Percentiles rank a stretch among this genome's conserved stretches.
phyloP scores from a whole-genome alignment of 495 filamentous ascomycete genomes.

The Penicillium alfredii region DNA sequence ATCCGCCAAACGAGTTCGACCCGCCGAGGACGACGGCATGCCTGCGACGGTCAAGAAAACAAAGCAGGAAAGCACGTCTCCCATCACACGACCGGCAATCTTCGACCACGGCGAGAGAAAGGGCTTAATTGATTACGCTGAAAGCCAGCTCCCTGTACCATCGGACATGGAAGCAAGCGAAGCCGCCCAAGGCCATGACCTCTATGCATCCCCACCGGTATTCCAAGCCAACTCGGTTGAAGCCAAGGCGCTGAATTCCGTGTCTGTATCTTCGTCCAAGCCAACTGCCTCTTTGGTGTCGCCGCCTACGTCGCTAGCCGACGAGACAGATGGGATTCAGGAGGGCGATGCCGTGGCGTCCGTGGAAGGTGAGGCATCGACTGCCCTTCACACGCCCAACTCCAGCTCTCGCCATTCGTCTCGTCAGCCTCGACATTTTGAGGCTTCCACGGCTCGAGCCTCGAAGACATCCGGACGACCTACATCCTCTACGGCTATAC shows the following conservation, averaged over 20 bases:
- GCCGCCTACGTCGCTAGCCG: constrained; percentile 46
- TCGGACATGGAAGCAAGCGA: constrained; percentile 16
- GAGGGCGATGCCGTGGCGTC: constrained; percentile 27
- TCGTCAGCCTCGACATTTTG: constrained; percentile 43
- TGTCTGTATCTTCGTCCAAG: constrained; percentile 27
- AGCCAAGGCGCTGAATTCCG: constrained; percentile 25
- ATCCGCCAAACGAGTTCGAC: constrained; percentile 42
- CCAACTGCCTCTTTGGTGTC: constrained; percentile 44
- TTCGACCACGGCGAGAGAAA: constrained; percentile 13
- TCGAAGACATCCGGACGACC: constrained; percentile 23
- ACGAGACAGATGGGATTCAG: constrained; percentile 39
- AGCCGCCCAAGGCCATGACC: constrained; percentile 15
- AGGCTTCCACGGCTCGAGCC: constrained; percentile 25
- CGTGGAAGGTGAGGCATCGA: constrained; percentile 32
- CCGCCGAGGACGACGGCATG: constrained; percentile 30
- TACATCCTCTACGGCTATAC: constrained; percentile 13
- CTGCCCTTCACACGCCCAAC: constrained; percentile 38
- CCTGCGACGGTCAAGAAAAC: constrained; percentile 27
- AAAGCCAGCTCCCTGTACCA: constrained; percentile 5
- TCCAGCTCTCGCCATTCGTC: constrained; percentile 46
- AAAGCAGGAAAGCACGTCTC: constrained; percentile 39
- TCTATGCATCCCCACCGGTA: constrained; percentile 37
- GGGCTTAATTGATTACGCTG: constrained; percentile 3
- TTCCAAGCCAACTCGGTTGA: constrained; percentile 32
- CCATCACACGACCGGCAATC: constrained; percentile 20